Conservation (phyloP, 2,329 filamentous ascomycete genomes). For the Claviceps pazoutovae region DNA sequence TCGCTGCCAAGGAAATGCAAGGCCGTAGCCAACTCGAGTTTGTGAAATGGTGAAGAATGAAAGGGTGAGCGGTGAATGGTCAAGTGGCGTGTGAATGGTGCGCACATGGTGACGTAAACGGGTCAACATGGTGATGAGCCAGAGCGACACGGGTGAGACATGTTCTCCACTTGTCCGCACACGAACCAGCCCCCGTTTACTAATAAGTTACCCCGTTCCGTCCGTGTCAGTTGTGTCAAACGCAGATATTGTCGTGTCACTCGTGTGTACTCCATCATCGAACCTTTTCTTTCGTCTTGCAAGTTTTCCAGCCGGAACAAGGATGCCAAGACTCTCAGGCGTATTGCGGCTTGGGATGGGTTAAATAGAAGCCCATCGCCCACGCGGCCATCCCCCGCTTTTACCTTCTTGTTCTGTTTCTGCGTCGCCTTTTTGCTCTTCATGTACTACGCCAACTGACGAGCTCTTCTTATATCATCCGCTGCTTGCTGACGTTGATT, state of each 20-base stretch:
- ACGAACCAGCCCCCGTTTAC: no score
- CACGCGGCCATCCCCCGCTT: not conserved
- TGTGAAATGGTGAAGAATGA: not conserved
- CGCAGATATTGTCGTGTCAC: no score
- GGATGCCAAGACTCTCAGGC: not conserved
- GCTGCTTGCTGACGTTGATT: not conserved
- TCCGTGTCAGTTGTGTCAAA: no score
- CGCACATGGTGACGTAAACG: not conserved
- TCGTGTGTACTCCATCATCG: no score
- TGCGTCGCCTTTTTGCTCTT: not conserved
- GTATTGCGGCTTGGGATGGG: not conserved
- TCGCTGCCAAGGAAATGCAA: no score
- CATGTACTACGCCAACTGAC: not conserved
- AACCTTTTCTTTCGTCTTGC: no score
- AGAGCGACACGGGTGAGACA: no score
- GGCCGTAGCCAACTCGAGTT: not conserved
- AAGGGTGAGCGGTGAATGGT: not conserved
- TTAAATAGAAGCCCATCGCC: not conserved
- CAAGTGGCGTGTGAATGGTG: not conserved
- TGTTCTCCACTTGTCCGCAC: no score
- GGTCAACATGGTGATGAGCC: conserved; percentile 3
- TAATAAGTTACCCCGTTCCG: no score
- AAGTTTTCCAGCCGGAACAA: not conserved
- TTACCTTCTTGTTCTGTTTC: not conserved
- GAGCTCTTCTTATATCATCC: not conserved